Conservation (phyloP, 352 stramenopile species). For the Phytophthora chlamydospora region DNA sequence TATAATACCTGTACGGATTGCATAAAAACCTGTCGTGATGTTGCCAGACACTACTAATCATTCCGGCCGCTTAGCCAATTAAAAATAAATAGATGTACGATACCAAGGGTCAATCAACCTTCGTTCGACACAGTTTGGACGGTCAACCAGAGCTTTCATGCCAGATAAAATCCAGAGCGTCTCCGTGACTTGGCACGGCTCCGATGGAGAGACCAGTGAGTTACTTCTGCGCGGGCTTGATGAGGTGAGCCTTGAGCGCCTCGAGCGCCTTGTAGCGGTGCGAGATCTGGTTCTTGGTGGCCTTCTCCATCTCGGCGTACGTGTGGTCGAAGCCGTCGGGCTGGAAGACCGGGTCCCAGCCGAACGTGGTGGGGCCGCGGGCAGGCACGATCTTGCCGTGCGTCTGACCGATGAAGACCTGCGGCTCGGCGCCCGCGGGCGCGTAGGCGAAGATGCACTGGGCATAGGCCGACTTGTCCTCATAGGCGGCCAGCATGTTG, state of each 20-base stretch:
- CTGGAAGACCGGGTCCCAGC: constrained; percentile 93
- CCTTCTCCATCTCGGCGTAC: constrained; percentile 93
- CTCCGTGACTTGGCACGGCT: too few relatives aligned
- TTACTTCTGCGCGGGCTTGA: constrained; percentile 34
- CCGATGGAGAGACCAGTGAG: constrained; percentile 3
- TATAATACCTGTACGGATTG: too few relatives aligned
- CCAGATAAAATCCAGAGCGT: too few relatives aligned
- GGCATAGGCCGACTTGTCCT: constrained; percentile 96
- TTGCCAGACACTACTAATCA: too few relatives aligned
- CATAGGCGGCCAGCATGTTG: constrained; percentile 93
- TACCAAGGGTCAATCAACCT: too few relatives aligned
- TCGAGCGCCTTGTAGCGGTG: constrained; percentile 89
- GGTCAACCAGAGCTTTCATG: too few relatives aligned
- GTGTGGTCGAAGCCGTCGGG: constrained; percentile 83
- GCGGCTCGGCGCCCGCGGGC: constrained; percentile 69
- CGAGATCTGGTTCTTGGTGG: constrained; percentile 91
- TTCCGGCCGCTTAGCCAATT: too few relatives aligned
- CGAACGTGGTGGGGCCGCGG: constrained; percentile 84
- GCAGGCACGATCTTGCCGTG: constrained; percentile 94
- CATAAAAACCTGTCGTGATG: too few relatives aligned
- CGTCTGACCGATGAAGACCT: constrained; percentile 94
- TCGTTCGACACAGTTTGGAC: too few relatives aligned
- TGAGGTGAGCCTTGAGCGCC: constrained; percentile 54
- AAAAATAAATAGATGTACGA: too few relatives aligned
- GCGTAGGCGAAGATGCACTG: constrained; percentile 97